These are phyloP conservation scores for Phytophthora pisi DNA, from an alignment of 352 stramenopile species.

Conservation along the genomic window DNA sequence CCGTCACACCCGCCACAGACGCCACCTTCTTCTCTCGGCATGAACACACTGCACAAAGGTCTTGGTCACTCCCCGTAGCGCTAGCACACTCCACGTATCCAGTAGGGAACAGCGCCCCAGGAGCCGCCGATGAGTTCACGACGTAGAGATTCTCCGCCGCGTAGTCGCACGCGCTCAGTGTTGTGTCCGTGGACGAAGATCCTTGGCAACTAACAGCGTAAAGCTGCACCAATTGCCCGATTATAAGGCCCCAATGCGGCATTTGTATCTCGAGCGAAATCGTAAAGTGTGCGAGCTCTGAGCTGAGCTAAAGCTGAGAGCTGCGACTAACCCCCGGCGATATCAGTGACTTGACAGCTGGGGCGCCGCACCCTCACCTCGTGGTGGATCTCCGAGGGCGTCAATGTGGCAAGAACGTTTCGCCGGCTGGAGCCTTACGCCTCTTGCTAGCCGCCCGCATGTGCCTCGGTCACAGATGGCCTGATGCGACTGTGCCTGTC, in stretches of 20 bases:
- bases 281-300: slow-evolving; percentile 16
- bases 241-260: slow-evolving; percentile 7
- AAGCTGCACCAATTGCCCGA: slow-evolving; percentile 15
- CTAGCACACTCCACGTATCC: slow-evolving; percentile 44
- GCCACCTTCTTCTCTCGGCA: slow-evolving; percentile 48
- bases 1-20: slow-evolving; percentile 20
- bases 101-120: slow-evolving; percentile 30
- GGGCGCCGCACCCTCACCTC: slow-evolving; percentile 26
- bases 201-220: slow-evolving; percentile 12
- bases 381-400: slow-evolving; percentile 9
- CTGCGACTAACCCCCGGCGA: slow-evolving; percentile 4
- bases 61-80: slow-evolving; percentile 3
- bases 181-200: slow-evolving; percentile 12
- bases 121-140: slow-evolving; percentile 23
- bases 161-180: slow-evolving; percentile 30
- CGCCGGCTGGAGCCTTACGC: slow-evolving; percentile 17
- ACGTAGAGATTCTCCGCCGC: slow-evolving; percentile 39
- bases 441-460: slow-evolving; percentile 12
- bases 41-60: slow-evolving; percentile 32
- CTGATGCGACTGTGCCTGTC: slow-evolving; percentile 29
- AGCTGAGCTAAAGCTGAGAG: slow-evolving; percentile 1
- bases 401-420: slow-evolving; percentile 30
- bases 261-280: slow-evolving; percentile 8
- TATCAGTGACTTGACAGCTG: slow-evolving; percentile 24
- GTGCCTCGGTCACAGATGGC: slow-evolving; percentile 21